phyloP scores from a whole-genome alignment of 306 rosid species.

The Casuarina equisetifolia region DNA sequence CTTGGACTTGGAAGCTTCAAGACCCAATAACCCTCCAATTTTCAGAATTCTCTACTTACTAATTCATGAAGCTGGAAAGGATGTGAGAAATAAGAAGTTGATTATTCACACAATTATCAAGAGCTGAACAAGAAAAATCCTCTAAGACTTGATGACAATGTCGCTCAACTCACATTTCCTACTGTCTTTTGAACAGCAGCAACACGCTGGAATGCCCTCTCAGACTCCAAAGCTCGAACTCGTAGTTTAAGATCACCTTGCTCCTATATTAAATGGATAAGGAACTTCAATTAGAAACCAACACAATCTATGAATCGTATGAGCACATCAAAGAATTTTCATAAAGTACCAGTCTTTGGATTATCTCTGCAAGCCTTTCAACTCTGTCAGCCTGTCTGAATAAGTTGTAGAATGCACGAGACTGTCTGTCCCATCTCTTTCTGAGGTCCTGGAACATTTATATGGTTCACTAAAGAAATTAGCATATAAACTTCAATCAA shows the following conservation, averaged over 20 bases:
- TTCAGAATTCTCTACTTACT: background rate
- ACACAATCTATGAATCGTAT: constrained; percentile 24
- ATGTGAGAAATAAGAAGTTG: background rate
- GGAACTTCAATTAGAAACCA: constrained; percentile 17
- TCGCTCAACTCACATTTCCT: constrained; percentile 75
- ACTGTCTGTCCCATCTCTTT: constrained; percentile 89
- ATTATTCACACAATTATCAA: background rate
- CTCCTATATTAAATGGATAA: constrained; percentile 55
- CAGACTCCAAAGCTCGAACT: constrained; percentile 96
- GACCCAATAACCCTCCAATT: background rate
- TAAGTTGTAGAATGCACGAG: constrained; percentile 86
- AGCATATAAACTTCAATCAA: constrained; percentile 13
- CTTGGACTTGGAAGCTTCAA: background rate
- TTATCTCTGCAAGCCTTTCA: constrained; percentile 84
- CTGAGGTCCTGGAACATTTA: constrained; percentile 62
- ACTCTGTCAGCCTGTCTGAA: constrained; percentile 98
- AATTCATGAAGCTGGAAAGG: background rate
- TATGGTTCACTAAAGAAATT: constrained; percentile 36
- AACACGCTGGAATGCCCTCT: constrained; percentile 96
- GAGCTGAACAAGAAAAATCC: background rate
- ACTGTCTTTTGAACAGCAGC: constrained; percentile 87
- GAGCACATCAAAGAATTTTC: constrained; percentile 17
- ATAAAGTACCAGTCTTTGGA: constrained; percentile 66
- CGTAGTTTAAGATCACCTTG: constrained; percentile 98
- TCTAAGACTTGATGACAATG: constrained; percentile 10